These are phyloP conservation scores for Silene uniflora DNA, from an alignment of 148 eudicot species.

Conservation along the genomic window DNA sequence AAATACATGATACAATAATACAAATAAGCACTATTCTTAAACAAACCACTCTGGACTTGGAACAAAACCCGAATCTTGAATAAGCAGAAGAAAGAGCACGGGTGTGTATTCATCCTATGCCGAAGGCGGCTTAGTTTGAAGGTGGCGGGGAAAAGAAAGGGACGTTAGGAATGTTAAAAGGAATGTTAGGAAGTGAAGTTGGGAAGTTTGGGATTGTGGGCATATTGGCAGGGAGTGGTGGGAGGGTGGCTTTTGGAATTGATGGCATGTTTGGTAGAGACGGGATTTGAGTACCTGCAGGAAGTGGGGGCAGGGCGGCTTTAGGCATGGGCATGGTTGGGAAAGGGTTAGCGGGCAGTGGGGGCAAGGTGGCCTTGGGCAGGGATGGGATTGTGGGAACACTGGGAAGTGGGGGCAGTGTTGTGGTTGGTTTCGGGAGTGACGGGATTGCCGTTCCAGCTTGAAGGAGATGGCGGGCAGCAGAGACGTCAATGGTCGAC, in stretches of 20 bases:
- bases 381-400: background rate
- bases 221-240: constrained; percentile 8
- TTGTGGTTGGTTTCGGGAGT: constrained; percentile 22
- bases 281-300: constrained; percentile 18
- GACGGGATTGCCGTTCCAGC: constrained; percentile 26
- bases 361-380: constrained; percentile 10
- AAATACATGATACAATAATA: background rate
- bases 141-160: constrained; percentile 18
- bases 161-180: constrained; percentile 6
- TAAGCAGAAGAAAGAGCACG: background rate
- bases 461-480: constrained; percentile 28
- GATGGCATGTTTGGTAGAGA: constrained; percentile 10
- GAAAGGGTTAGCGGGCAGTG: constrained; percentile 21
- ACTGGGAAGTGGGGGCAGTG: constrained; percentile 20
- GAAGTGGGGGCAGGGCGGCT: constrained; percentile 25
- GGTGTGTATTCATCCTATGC: background rate
- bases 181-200: constrained; percentile 15
- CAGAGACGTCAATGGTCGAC: constrained; percentile 20
- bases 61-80: background rate
- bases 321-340: constrained; percentile 19
- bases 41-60: background rate
- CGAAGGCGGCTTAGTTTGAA: constrained; percentile 18
- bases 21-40: background rate
- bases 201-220: constrained; percentile 12
- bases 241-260: constrained; percentile 9